Conservation (phyloP, 2,329 filamentous ascomycete genomes). For the Arthrocladium fulminans region DNA sequence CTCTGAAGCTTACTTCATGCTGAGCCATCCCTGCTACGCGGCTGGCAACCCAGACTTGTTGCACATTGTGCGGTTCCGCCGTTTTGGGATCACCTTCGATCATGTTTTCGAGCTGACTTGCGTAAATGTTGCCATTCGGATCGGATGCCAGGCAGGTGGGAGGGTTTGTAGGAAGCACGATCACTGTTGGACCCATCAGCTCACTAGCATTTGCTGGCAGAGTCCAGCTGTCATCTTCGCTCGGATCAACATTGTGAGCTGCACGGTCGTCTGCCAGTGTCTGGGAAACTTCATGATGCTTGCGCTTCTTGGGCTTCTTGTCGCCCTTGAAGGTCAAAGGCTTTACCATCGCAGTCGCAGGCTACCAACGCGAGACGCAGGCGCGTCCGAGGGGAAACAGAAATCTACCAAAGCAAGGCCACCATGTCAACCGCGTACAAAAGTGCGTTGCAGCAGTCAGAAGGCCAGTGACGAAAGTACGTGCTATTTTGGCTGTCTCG, state of each 20-base stretch:
- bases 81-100: constrained; percentile 72
- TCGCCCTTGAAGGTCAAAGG: constrained; percentile 94
- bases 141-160: constrained; percentile 76
- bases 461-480: background rate
- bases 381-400: no score
- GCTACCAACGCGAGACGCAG: background rate
- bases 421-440: background rate
- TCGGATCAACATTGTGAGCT: constrained; percentile 29
- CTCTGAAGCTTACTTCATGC: constrained; percentile 65
- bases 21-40: constrained; percentile 71
- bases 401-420: no score
- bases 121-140: constrained; percentile 75
- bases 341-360: constrained; percentile 47
- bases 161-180: constrained; percentile 68
- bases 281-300: constrained; percentile 48
- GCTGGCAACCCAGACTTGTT: constrained; percentile 91
- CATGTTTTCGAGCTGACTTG: constrained; percentile 74
- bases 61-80: constrained; percentile 88
- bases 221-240: constrained; percentile 81
- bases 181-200: constrained; percentile 69
- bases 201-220: constrained; percentile 67
- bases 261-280: constrained; percentile 26
- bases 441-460: background rate
- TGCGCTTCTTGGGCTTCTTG: constrained; percentile 76
- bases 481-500: background rate